Base-by-base conservation (phyloP, 2,329 filamentous ascomycete species). In the Colletotrichum costaricense region DNA sequence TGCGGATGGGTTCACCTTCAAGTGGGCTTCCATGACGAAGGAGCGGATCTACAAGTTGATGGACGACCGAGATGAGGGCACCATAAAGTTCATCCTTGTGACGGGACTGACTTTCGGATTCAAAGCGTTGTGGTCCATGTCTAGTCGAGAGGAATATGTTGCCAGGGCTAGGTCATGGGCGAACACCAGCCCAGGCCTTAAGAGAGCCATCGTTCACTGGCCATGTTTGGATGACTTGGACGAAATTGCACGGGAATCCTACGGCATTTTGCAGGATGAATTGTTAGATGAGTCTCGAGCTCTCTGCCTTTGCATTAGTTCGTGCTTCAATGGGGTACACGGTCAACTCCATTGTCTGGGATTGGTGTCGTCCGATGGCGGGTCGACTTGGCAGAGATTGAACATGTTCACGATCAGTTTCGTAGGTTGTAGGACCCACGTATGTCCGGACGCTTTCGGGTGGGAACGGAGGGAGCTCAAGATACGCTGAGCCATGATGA, bases 121-220 rank as follows among this genome's bases (percentile, higher is more conserved):
- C 16, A 26, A 26, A 55, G 52, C 12, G 0, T 28, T 55, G n/a
- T 28, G 52, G 24, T 22, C 52, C 22, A 2, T 22, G 52, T 26
- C 6, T 4, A 3, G 4, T 46, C 1, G 2, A 9, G 3, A 42
- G 5, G 0, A 42, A 42, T 3, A 42, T 6, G 14, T 16, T 2
- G 6, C 38, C 38, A 42, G 38, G 16, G 38, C 38, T 42, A 2
- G 1, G 0, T 35, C 33, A 0, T 2, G 33, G 33, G 0, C 33
- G 11, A 35, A 35, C 33, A 35, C 33, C 3, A 12, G 3, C 11
- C 33, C 2, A 3, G 11, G 33, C 33, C 33, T 11, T 11, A 12
- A 11, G 38, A 0, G 7, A 8, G 16, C 16, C 3, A 5, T 12
- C 5, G 16, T 42, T 42, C 0, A 0, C 0, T 0, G 14, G 38